Base-by-base conservation (phyloP, 352 stramenopile species). In the Peronospora destructor region DNA sequence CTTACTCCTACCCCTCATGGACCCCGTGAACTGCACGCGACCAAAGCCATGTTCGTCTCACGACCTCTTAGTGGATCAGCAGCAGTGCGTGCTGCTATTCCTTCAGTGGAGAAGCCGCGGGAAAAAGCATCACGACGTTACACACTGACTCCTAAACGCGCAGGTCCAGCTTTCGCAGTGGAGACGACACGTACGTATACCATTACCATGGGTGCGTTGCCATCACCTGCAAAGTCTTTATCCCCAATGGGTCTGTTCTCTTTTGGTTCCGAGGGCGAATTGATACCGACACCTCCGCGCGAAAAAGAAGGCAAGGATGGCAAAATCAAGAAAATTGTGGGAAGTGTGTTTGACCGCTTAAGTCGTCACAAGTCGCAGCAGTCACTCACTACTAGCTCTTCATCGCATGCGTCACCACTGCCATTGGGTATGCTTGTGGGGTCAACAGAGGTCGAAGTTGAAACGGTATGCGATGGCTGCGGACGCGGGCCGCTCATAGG, bases 321-420 rank as follows among this genome's bases (percentile, higher is more conserved):
- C 54, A 85, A 85, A 47, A 85, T 85, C 59, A 89, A 89, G 56
- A 89, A 89, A 49, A 78, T 89, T 37, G 69, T 89, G 46, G 77
- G 77, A 21, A 85, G 71, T 30, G 64, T 87, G 4, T 82, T 82
- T 58, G 75, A 84, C 41, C 72, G 76, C 2, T 53, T 87, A 26
- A 81, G 77, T 56, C 73, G 76, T 16, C 73, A 84, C 68, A 85
- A 85, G 48, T 65, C 66, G 19, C 71, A 73, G 53, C 53, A 69
- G 36, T 59, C 70, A 7, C 49, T 68, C 6, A 21, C 32, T 4
- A 41, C 49, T 3, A 64, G 32, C 23, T 52, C 51, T 28, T 50
- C 51, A 17, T 61, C 51, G 13, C 47, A 65, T 45, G 48, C 51
- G 6, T 62, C 59, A 14, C 53, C 56, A 14, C 30, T 64, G 42